These are phyloP conservation scores for Logfia minima DNA, from an alignment of 129 eudicot species.

Conservation along the genomic window DNA sequence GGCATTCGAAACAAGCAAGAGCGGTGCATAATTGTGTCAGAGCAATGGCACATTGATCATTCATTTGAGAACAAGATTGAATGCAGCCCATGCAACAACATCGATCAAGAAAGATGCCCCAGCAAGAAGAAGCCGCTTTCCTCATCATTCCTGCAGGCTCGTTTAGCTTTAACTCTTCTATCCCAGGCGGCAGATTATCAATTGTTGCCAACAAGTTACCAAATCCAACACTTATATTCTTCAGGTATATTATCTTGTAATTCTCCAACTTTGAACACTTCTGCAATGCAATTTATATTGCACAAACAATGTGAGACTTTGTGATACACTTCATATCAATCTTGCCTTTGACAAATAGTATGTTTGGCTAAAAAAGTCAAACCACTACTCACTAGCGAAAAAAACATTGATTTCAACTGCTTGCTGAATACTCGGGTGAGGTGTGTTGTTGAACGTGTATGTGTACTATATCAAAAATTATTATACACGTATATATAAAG, in stretches of 20 bases:
- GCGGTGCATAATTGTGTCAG: conserved; percentile 70
- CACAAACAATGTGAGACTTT: not conserved
- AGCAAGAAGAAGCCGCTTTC: conserved; percentile 60
- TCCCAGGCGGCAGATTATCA: conserved; percentile 54
- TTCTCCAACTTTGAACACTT: conserved; percentile 36
- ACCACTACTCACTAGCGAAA: not conserved
- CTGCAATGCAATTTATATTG: conserved; percentile 35
- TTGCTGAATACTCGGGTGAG: not conserved
- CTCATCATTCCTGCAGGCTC: conserved; percentile 63
- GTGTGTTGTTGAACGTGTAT: not conserved
- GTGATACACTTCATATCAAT: not conserved
- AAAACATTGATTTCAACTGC: conserved; percentile 1
- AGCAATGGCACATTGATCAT: conserved; percentile 65
- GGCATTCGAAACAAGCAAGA: conserved; percentile 80
- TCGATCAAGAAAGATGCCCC: conserved; percentile 43
- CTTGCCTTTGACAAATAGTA: not conserved
- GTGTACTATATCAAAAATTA: not conserved
- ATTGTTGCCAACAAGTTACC: conserved; percentile 70
- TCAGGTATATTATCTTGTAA: conserved; percentile 40
- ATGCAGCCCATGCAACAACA: conserved; percentile 77
- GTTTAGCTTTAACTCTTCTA: conserved; percentile 42
- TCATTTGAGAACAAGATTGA: conserved; percentile 47
- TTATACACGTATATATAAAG: conserved; percentile 13
- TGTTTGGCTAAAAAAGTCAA: conserved; percentile 18
- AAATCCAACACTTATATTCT: conserved; percentile 57